Base-by-base conservation (phyloP, 371 early-diverging fungal genomes). In the Mucor mucedo region DNA sequence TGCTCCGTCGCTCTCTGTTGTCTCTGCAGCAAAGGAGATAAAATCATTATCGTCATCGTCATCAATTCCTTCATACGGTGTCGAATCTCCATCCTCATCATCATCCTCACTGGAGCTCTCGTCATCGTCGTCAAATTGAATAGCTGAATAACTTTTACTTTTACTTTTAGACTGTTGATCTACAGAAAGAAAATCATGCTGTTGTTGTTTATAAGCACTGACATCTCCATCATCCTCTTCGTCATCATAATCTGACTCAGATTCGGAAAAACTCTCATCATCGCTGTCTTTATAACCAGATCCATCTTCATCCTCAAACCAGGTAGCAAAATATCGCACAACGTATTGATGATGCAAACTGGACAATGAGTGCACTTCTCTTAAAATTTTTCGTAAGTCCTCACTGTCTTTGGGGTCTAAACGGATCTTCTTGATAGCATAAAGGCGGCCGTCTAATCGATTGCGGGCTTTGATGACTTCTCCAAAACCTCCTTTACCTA, bases 401-500 rank as follows among this genome's bases (percentile, higher is more conserved):
- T 93, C 93, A 55, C 86, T 87, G 52, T 93, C 90, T 35, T 85
- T 80, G 28, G 93, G 87, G 73, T 88, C 91, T 72, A 89, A 66
- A 8, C 83, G 80, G 69, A 93, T 89, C 67, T 91, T 95, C 65
- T 96, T 97, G 68, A 97, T 89, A 6, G 98, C 98, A 70, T 97
- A 97, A 35, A 91, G 80, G 16, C 93, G 81, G 27, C 94, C 92
- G 62, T 97, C 95, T 7, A 91, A 71, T 52, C 82, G 69, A 55
- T 97, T 97, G 32, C 94, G 81, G 0, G 93, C 94, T 70, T 98
- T 98, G 57, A 95, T 91, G 2, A 97, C 98, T 63, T 92, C 91
- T 9, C 98, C 98, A 80, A 95, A 97, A 0, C 95, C 96, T 8
- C 94, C 97, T 70, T 88, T 89, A 0, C 98, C 98, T 9, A 98